phyloP scores from a whole-genome alignment of 352 stramenopile genomes.

The Phytophthora hibernalis region DNA sequence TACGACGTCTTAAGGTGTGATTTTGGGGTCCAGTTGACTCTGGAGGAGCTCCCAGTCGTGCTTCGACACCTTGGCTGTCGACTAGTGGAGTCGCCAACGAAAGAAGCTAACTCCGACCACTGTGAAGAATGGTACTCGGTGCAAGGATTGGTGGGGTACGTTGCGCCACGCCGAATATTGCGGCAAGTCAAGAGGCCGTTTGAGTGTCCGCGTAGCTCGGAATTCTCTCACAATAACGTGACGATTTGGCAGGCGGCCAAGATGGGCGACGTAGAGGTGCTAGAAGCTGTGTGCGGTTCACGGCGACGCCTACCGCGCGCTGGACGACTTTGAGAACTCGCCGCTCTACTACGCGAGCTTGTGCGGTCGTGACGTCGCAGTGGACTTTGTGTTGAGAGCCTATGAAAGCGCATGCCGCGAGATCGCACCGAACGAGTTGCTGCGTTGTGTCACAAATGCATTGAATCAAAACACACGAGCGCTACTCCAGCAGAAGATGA shows the following conservation, averaged over 20 bases:
- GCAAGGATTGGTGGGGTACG: conserved; percentile 31
- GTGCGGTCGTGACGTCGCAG: conserved; percentile 33
- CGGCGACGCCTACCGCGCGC: conserved; percentile 26
- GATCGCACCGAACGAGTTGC: conserved; percentile 34
- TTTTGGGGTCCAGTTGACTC: conserved; percentile 37
- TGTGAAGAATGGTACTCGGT: conserved; percentile 35
- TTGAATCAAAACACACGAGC: conserved; percentile 30
- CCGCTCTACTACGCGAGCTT: conserved; percentile 48
- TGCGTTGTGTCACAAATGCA: conserved; percentile 50
- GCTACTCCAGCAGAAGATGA: conserved; percentile 42
- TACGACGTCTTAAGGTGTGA: conserved; percentile 39
- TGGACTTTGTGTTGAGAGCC: conserved; percentile 35
- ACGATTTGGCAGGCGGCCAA: conserved; percentile 52
- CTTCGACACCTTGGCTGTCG: conserved; percentile 41
- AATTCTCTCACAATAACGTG: conserved; percentile 28
- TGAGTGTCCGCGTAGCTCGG: conserved; percentile 2
- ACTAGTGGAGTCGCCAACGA: conserved; percentile 16
- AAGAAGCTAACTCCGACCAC: not conserved
- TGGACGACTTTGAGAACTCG: conserved; percentile 46
- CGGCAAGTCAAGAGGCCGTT: conserved; percentile 30
- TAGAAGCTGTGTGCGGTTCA: conserved; percentile 35
- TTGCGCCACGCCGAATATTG: conserved; percentile 35
- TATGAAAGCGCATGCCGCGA: conserved; percentile 22
- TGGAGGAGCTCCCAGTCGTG: conserved; percentile 39
- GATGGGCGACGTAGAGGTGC: conserved; percentile 24